Evolutionary conservation across 2,329 filamentous ascomycete species (phyloP).

Genomic region (Talaromyces sp.): DNA sequence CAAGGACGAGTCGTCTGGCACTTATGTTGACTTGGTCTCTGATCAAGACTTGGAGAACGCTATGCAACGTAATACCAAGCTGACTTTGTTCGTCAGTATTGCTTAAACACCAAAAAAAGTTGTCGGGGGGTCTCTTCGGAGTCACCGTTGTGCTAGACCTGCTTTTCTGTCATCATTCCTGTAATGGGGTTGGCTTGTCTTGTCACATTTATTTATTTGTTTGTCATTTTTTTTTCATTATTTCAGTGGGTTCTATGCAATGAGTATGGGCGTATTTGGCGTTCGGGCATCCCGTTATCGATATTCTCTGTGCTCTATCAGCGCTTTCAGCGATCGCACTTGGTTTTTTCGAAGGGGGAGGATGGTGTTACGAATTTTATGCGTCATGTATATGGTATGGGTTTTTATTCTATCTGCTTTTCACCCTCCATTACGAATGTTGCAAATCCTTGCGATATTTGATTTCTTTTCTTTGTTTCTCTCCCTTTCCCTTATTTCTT

Average conservation of each 20-base stretch:
- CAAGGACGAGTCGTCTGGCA: slow-evolving; percentile 78
- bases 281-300: slow-evolving; percentile 22
- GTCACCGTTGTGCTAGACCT: slow-evolving; percentile 13
- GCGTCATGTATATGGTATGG: slow-evolving; percentile 37
- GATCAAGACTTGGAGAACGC: slow-evolving; percentile 81
- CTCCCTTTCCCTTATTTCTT: slow-evolving; percentile 21
- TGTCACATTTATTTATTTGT: slow-evolving; percentile 7
- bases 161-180: background rate
- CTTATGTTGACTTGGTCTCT: slow-evolving; percentile 73
- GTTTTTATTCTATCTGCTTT: slow-evolving; percentile 19
- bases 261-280: slow-evolving; percentile 27
- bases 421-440: slow-evolving; percentile 4
- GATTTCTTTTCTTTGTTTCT: slow-evolving; percentile 15
- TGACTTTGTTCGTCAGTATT: slow-evolving; percentile 69
- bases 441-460: slow-evolving; percentile 1
- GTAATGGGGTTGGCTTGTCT: background rate
- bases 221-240: slow-evolving; percentile 20
- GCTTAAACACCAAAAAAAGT: slow-evolving; percentile 25
- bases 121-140: background rate
- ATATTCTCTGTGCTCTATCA: slow-evolving; percentile 20
- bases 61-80: slow-evolving; percentile 80
- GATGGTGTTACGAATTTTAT: slow-evolving; percentile 38
- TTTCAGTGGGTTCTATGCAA: slow-evolving; percentile 18
- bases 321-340: slow-evolving; percentile 30
- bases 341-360: slow-evolving; percentile 20